phyloP scores from a whole-genome alignment of 148 eudicot species.

The Silene uniflora region DNA sequence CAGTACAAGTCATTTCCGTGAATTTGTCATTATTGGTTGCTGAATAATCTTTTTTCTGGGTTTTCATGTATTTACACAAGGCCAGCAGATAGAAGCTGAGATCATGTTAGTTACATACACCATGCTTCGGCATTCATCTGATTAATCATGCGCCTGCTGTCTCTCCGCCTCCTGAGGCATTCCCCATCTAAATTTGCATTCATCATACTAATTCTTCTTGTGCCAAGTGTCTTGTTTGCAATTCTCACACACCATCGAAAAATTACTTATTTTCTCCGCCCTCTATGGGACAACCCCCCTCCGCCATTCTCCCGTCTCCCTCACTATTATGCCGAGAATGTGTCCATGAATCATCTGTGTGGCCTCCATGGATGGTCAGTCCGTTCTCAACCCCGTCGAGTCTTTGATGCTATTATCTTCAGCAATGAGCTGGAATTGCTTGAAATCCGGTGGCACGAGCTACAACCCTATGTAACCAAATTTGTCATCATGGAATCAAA shows the following conservation, averaged over 20 bases:
- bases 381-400: slow-evolving; percentile 61
- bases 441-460: slow-evolving; percentile 80
- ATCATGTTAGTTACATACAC: slow-evolving; percentile 20
- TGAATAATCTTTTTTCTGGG: slow-evolving; percentile 8
- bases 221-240: slow-evolving; percentile 39
- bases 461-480: slow-evolving; percentile 61
- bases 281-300: slow-evolving; percentile 85
- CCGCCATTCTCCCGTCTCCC: slow-evolving; percentile 53
- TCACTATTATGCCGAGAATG: slow-evolving; percentile 82
- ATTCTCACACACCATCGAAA: slow-evolving; percentile 44
- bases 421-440: slow-evolving; percentile 84
- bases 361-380: slow-evolving; percentile 78
- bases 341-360: slow-evolving; percentile 66
- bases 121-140: slow-evolving; percentile 17
- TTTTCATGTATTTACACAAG: slow-evolving; percentile 22
- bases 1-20: background rate
- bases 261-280: slow-evolving; percentile 74
- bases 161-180: slow-evolving; percentile 39
- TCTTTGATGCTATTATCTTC: slow-evolving; percentile 75
- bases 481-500: slow-evolving; percentile 74
- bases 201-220: slow-evolving; percentile 40
- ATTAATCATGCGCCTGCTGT: slow-evolving; percentile 47
- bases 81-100: slow-evolving; percentile 1
- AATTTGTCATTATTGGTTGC: background rate
- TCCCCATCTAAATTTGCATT: slow-evolving; percentile 35